Conservation (phyloP, 305 asterid genomes). For the Lippia alba region DNA sequence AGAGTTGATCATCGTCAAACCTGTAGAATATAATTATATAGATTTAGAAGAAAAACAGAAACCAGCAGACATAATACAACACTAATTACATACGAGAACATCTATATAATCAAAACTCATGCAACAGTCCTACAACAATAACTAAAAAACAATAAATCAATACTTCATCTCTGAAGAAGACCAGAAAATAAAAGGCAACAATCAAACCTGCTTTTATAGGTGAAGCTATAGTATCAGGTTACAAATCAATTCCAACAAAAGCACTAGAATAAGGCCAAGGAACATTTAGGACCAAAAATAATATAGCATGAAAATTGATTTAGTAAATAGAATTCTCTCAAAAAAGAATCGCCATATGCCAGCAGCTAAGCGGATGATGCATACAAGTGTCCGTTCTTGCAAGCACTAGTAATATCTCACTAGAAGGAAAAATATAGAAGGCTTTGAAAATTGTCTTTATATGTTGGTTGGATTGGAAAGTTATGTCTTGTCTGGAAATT, state of each 20-base stretch:
- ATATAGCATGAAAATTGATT: not conserved
- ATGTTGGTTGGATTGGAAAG: constrained; percentile 4
- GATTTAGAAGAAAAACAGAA: constrained; percentile 26
- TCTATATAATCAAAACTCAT: constrained; percentile 11
- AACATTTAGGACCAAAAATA: constrained; percentile 15
- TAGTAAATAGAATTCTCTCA: constrained; percentile 9
- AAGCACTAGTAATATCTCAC: not conserved
- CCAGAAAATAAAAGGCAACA: not conserved
- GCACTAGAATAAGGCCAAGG: constrained; percentile 1
- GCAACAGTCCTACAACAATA: constrained; percentile 26
- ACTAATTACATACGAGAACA: constrained; percentile 17
- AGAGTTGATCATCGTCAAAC: constrained; percentile 70
- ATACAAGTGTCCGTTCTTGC: too few relatives aligned
- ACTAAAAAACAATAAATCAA: not conserved
- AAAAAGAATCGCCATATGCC: constrained; percentile 1
- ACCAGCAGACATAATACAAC: constrained; percentile 18
- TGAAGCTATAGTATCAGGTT: not conserved
- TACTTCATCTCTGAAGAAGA: constrained; percentile 19
- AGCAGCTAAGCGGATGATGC: not conserved
- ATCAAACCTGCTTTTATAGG: not conserved
- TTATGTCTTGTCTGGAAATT: constrained; percentile 15
- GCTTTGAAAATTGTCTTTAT: not conserved
- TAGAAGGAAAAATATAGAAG: constrained; percentile 3
- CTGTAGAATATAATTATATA: constrained; percentile 41
- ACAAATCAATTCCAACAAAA: constrained; percentile 12